These are phyloP conservation scores for Acacia confusa DNA, from an alignment of 306 rosid genomes.

Conservation along the genomic window DNA sequence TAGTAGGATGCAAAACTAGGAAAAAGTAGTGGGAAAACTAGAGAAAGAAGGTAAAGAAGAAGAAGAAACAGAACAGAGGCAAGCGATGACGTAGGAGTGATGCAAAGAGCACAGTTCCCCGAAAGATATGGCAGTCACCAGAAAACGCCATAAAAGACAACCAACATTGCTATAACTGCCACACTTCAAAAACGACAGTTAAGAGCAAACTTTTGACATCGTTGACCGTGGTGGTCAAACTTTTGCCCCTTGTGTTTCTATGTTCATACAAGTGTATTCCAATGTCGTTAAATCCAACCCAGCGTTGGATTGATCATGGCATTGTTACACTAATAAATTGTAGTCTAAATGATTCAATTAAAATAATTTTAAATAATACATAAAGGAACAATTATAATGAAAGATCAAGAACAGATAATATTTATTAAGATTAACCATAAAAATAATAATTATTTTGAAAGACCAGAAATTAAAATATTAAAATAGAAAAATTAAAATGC, in stretches of 20 bases:
- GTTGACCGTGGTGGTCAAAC: not conserved
- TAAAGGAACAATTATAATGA: no score
- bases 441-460: no score
- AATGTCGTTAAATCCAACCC: no score
- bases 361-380: no score
- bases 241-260: not conserved
- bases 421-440: no score
- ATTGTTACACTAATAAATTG: no score
- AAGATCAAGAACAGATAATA: no score
- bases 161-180: not conserved
- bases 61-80: not conserved
- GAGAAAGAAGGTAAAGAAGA: not conserved
- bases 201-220: not conserved
- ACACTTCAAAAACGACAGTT: not conserved
- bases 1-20: not conserved
- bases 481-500: no score
- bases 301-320: no score
- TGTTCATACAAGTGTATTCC: no score
- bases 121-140: not conserved
- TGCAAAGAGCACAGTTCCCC: not conserved
- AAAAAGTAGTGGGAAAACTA: not conserved
- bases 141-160: not conserved
- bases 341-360: no score
- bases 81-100: not conserved
- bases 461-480: no score